Evolutionary conservation across 2,329 filamentous ascomycete genomes (phyloP).

Genomic region (Intubia oerlemansii): DNA sequence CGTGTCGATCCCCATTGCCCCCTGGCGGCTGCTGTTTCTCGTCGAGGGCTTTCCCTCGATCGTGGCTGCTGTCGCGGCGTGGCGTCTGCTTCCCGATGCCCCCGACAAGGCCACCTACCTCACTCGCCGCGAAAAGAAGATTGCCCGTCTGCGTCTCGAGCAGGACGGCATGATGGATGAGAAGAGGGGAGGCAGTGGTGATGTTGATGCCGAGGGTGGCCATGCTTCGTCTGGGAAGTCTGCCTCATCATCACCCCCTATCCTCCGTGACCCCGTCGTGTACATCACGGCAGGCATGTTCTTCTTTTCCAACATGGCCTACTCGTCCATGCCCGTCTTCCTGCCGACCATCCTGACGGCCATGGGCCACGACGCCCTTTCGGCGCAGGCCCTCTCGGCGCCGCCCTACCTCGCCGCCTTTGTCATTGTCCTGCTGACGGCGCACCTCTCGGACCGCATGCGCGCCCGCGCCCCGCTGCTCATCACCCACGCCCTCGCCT

Average conservation of each 20-base stretch:
- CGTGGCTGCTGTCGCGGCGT: slow-evolving; percentile 51
- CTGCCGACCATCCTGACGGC: slow-evolving; percentile 58
- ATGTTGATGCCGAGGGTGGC: neutral
- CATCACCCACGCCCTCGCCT: slow-evolving; percentile 46
- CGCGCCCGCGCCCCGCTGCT: slow-evolving; percentile 43
- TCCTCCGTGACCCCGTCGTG: slow-evolving; percentile 50
- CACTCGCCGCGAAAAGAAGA: slow-evolving; percentile 38
- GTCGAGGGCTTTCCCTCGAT: slow-evolving; percentile 72
- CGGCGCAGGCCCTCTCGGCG: slow-evolving; percentile 58
- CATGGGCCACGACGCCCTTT: slow-evolving; percentile 49
- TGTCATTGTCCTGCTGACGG: slow-evolving; percentile 46
- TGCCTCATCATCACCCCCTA: slow-evolving; percentile 27
- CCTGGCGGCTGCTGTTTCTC: slow-evolving; percentile 72
- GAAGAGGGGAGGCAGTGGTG: slow-evolving; percentile 10
- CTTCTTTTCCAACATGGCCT: slow-evolving; percentile 74
- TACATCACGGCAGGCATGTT: slow-evolving; percentile 68
- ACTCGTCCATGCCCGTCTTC: slow-evolving; percentile 73
- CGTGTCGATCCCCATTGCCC: slow-evolving; percentile 35
- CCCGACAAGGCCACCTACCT: slow-evolving; percentile 46
- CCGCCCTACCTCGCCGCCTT: slow-evolving; percentile 69
- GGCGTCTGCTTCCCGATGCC: slow-evolving; percentile 54
- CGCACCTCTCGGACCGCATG: slow-evolving; percentile 47
- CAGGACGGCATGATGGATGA: no score
- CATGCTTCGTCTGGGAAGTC: no score
- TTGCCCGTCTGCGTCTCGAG: slow-evolving; percentile 48